Percentiles rank a stretch among this genome's conserved stretches.
Conservation (phyloP, 495 filamentous ascomycete genomes). For the Penicillium odoratum region DNA sequence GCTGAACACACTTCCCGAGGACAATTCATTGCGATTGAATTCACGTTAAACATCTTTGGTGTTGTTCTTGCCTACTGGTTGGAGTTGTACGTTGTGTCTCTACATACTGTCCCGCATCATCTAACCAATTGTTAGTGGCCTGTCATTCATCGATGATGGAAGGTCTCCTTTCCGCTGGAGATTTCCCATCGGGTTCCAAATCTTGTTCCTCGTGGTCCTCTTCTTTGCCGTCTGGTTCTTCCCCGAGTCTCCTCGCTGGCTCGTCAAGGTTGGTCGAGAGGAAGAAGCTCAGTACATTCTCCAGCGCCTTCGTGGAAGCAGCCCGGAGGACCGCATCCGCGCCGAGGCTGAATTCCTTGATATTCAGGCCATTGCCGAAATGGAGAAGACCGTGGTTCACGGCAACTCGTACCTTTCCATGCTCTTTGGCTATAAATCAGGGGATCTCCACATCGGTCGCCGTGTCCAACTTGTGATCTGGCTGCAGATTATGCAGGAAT, state of each 20-base stretch:
- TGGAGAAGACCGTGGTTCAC: constrained; percentile 53
- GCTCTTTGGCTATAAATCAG: constrained; percentile 62
- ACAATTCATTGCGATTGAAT: constrained; percentile 71
- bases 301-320: constrained; percentile 58
- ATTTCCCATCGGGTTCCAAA: constrained; percentile 73
- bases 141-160: constrained; percentile 58
- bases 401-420: constrained; percentile 59
- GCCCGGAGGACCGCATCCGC: constrained; percentile 49
- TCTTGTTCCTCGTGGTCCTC: constrained; percentile 58
- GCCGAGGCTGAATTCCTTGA: constrained; percentile 65
- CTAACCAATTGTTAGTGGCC: constrained; percentile 36
- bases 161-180: constrained; percentile 61
- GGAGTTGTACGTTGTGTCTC: constrained; percentile 53
- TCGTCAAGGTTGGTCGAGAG: constrained; percentile 60
- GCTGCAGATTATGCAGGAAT: constrained; percentile 73
- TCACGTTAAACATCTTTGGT: constrained; percentile 73
- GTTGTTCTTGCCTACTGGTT: constrained; percentile 74
- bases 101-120: not conserved
- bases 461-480: constrained; percentile 70
- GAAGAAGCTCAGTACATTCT: constrained; percentile 65
- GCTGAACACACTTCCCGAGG: constrained; percentile 68
- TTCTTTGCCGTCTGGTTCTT: constrained; percentile 57
- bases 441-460: constrained; percentile 63
- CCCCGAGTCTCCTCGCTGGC: constrained; percentile 66
- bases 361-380: constrained; percentile 57